Conservation (phyloP, 768 basidiomycete species). For the Phaffia tasmanica region DNA sequence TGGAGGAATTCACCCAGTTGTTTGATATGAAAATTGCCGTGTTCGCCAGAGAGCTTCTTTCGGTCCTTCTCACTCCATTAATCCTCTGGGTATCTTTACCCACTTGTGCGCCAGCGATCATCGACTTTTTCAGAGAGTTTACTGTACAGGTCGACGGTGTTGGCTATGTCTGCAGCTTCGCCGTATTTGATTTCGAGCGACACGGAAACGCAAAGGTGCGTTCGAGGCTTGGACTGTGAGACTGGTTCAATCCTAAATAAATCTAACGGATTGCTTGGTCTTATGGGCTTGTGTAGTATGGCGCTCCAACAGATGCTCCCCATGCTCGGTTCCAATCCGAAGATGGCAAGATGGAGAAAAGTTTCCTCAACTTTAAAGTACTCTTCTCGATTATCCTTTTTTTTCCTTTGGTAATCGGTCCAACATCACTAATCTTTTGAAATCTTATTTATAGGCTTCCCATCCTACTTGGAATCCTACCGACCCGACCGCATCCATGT, state of each 20-base stretch:
- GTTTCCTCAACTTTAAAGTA: constrained; percentile 85
- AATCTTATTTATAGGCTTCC: constrained; percentile 49
- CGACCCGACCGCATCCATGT: constrained; percentile 82
- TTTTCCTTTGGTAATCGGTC: constrained; percentile 30
- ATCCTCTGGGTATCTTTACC: constrained; percentile 89
- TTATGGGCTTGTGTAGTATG: constrained; percentile 47
- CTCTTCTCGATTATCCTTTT: constrained; percentile 56
- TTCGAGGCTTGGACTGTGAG: neutral
- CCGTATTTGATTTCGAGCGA: constrained; percentile 92
- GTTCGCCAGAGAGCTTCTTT: constrained; percentile 77
- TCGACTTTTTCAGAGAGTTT: constrained; percentile 98
- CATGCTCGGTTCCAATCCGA: constrained; percentile 72
- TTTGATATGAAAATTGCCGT: constrained; percentile 86
- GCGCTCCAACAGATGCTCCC: constrained; percentile 58
- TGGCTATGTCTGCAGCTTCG: constrained; percentile 95
- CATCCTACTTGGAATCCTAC: constrained; percentile 92
- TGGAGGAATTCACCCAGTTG: constrained; percentile 78
- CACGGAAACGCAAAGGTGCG: constrained; percentile 81
- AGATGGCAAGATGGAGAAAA: constrained; percentile 99
- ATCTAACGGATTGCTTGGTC: neutral
- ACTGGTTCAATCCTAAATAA: neutral
- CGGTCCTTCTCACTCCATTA: constrained; percentile 86
- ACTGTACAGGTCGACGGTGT: constrained; percentile 91
- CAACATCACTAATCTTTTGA: neutral
- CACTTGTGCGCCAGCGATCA: constrained; percentile 71